Evolutionary conservation across 2,329 filamentous ascomycete species (phyloP), one percentile per base, ranked within the genome.

Genomic region (Fusarium concolor): DNA sequence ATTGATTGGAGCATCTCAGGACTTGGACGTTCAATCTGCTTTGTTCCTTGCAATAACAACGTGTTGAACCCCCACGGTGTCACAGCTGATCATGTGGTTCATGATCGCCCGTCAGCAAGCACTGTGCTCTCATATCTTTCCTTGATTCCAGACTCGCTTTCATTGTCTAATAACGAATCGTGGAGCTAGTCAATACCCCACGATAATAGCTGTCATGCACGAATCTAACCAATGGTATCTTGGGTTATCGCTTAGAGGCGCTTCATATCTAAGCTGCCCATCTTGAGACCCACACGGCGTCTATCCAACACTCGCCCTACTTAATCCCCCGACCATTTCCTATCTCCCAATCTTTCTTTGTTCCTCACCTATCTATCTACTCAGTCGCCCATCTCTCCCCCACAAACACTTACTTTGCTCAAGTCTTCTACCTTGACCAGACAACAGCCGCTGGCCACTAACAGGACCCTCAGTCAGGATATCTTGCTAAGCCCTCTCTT

Each of bases 401-500:
- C 45, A 49, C 22, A 58, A 44, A 45, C 29, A 55, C 49, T 41
- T 33, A 56, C 38, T 67, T 64, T 46, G 50, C 60, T 63, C 44
- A 39, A 55, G 35, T 62, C 51, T 51, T 61, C 47, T 44, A 37
- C 17, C 28, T 42, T 45, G 61, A 51, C 37, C 49, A 70, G 49
- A 63, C 58, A 69, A 67, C 63, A 71, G 53, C 60, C 44, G 38
- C 54, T 62, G 68, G 59, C 67, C 62, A 70, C 65, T 65, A 56
- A 70, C 61, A 68, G 54, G 58, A 66, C 61, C 56, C 61, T 63
- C 49, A 38, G 57, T 71, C 58, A 73, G 71, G 62, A 71, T 61
- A 57, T 71, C 71, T 73, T 70, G 56, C 70, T 56, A 69, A 61
- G 63, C 46, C 60, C 53, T 63, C 68, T 65, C 57, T 61, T 42